These are phyloP conservation scores for Tuber calosporum DNA, from an alignment of 495 filamentous ascomycete species.

Conservation along the genomic window DNA sequence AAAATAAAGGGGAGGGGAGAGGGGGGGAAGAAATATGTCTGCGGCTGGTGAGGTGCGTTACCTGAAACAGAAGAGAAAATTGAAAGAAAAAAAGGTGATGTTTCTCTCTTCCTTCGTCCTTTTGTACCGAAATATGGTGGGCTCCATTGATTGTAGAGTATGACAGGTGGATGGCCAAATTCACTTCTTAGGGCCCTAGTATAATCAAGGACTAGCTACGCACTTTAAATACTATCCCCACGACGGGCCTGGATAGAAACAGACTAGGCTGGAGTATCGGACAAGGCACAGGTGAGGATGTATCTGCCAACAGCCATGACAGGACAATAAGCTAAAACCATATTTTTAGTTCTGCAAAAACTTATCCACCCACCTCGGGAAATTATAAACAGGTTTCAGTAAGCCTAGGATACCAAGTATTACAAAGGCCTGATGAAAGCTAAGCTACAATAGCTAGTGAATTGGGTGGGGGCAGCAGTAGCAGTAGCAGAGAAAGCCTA, in stretches of 20 bases:
- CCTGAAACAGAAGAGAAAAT: not conserved
- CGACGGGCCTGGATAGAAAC: not conserved
- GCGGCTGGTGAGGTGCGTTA: not conserved
- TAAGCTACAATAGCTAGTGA: not conserved
- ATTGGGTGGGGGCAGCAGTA: not conserved
- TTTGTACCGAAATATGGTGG: not conserved
- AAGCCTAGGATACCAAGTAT: not conserved
- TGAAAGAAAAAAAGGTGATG: not conserved
- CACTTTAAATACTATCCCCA: not conserved
- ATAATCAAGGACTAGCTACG: not conserved
- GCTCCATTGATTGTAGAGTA: not conserved
- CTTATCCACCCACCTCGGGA: not conserved
- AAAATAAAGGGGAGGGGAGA: not conserved
- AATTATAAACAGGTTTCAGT: not conserved
- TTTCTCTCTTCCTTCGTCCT: not conserved
- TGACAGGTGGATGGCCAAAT: not conserved
- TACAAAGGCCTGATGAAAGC: not conserved
- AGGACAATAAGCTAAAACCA: not conserved
- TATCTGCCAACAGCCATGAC: not conserved
- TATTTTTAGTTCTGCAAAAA: not conserved
- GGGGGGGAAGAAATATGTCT: not conserved
- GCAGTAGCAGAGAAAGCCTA: not conserved
- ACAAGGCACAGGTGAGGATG: not conserved
- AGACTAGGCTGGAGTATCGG: not conserved
- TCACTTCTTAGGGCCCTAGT: not conserved